Percentiles rank a stretch among this genome's conserved stretches.
Conservation (phyloP, 164 flowering plant genomes). For the Aristolochia californica region DNA sequence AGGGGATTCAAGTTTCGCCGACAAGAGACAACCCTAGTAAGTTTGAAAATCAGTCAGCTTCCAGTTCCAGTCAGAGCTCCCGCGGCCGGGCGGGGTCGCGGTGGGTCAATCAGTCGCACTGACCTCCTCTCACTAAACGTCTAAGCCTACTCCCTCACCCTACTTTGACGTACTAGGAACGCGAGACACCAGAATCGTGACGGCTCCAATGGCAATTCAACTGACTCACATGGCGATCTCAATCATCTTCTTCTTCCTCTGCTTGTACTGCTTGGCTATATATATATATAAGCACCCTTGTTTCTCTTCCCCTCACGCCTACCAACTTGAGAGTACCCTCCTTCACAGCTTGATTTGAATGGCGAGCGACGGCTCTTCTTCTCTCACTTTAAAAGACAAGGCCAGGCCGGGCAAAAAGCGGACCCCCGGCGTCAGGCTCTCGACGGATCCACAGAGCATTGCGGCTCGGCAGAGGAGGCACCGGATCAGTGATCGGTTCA, state of each 20-base stretch:
- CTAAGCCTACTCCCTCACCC: neutral
- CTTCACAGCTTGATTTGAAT: neutral
- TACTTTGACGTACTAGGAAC: neutral
- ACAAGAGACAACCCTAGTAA: too few relatives aligned
- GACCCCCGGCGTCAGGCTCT: conserved; percentile 33
- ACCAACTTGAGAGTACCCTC: neutral
- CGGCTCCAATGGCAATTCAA: neutral
- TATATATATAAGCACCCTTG: neutral
- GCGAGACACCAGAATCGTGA: conserved; percentile 1
- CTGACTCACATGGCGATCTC: conserved; percentile 5
- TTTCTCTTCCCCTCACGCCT: neutral
- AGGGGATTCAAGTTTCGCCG: too few relatives aligned
- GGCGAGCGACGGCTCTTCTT: conserved; percentile 5
- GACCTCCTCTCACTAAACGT: neutral
- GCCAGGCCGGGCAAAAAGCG: neutral
- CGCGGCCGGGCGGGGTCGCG: too few relatives aligned
- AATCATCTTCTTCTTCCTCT: neutral
- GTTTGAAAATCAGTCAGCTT: too few relatives aligned
- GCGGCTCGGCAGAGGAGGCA: conserved; percentile 75
- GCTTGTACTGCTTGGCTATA: too few relatives aligned
- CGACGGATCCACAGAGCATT: conserved; percentile 83
- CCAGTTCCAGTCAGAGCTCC: too few relatives aligned
- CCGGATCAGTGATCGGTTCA: conserved; percentile 70
- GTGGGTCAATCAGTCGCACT: neutral
- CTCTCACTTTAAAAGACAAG: neutral